Conservation (phyloP, 2,329 filamentous ascomycete species). For the Ophiostoma triangulosporum region DNA sequence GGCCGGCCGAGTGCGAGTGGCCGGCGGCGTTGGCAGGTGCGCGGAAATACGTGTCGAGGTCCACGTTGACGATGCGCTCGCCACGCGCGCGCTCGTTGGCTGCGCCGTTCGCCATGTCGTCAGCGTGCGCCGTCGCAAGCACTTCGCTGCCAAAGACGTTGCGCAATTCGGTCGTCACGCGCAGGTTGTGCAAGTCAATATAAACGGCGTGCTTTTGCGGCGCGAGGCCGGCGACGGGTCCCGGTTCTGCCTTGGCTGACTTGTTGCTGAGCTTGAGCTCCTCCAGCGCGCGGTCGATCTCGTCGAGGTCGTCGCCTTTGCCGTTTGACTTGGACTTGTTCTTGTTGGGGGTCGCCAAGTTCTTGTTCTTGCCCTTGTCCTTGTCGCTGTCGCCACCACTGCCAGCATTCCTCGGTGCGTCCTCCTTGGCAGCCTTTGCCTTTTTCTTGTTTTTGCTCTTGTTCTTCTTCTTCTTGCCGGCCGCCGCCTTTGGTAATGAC, state of each 20-base stretch:
- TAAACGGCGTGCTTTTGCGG: not conserved
- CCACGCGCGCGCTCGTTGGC: constrained; percentile 16
- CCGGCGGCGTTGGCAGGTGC: constrained; percentile 3
- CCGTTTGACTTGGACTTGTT: constrained; percentile 17
- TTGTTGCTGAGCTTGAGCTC: constrained; percentile 24
- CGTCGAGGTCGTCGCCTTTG: constrained; percentile 26
- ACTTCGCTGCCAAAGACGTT: constrained; percentile 42
- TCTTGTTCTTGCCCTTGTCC: not conserved
- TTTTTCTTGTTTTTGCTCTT: not conserved
- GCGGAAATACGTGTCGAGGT: constrained; percentile 40
- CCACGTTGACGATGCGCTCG: constrained; percentile 27
- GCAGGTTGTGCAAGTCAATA: constrained; percentile 29
- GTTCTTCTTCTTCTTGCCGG: constrained; percentile 1
- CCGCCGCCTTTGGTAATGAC: not conserved
- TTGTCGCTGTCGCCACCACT: not conserved
- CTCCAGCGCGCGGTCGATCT: constrained; percentile 41
- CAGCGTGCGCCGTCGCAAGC: constrained; percentile 39
- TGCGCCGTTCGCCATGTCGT: constrained; percentile 28
- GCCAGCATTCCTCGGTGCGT: too few relatives aligned
- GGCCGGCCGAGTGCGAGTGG: constrained; percentile 2
- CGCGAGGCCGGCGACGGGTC: not conserved
- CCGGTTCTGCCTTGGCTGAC: not conserved
- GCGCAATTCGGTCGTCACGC: constrained; percentile 83
- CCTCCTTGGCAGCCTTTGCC: not conserved
- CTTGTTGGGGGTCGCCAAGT: constrained; percentile 28